A percentile compares a stretch with the other conserved stretches of the same genome.
phyloP scores from a whole-genome alignment of 371 early-diverging fungal genomes.

The Fennellomyces sp. region DNA sequence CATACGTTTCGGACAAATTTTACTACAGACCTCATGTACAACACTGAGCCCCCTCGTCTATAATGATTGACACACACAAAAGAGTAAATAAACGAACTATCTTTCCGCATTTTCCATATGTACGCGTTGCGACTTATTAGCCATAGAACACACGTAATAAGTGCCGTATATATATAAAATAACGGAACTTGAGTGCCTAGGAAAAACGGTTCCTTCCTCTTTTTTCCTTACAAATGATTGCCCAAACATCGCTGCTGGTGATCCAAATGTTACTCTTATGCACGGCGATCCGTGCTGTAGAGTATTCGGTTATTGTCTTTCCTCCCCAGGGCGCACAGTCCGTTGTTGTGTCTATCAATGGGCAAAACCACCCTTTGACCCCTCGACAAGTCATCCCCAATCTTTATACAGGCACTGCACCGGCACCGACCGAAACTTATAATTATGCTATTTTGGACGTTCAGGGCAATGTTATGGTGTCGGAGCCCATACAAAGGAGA shows the following conservation, averaged over 20 bases:
- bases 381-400: conserved; percentile 13
- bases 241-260: no score
- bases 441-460: conserved; percentile 21
- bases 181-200: no score
- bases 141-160: no score
- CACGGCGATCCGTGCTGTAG: not conserved
- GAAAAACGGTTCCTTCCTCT: no score
- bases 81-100: not conserved
- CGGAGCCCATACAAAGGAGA: conserved; percentile 23
- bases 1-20: no score
- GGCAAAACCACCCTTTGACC: conserved; percentile 14
- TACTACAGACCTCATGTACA: no score
- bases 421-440: conserved; percentile 15
- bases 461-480: not conserved
- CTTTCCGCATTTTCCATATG: conserved; percentile 2
- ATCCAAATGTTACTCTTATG: not conserved
- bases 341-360: conserved; percentile 23
- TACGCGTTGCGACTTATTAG: no score
- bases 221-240: no score
- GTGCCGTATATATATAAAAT: no score
- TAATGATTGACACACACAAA: not conserved
- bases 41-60: no score
- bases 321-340: conserved; percentile 17
- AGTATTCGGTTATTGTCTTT: conserved; percentile 34
- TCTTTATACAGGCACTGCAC: conserved; percentile 25